These are phyloP conservation scores for Marchantia paleacea DNA, from an alignment of 225 moss, liverwort and hornwort genomes.

Conservation along the genomic window DNA sequence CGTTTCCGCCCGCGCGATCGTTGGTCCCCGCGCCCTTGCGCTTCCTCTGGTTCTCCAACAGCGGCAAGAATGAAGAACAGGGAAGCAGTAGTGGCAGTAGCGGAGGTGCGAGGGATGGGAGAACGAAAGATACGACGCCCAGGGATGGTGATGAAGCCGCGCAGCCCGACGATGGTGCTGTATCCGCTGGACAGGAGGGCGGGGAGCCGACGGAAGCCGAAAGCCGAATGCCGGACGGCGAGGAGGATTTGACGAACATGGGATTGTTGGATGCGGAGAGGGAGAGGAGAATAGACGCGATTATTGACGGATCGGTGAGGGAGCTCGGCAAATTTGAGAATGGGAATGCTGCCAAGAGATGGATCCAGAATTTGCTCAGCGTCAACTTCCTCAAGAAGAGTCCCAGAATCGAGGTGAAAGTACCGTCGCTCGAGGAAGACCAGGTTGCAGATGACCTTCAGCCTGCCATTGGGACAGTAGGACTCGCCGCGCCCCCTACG, in stretches of 20 bases:
- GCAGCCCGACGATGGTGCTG: not conserved
- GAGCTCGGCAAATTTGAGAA: conserved; percentile 28
- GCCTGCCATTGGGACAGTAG: not conserved
- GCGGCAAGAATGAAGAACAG: conserved; percentile 22
- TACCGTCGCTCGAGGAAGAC: conserved; percentile 8
- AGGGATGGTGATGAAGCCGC: conserved; percentile 1
- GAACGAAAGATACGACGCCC: not conserved
- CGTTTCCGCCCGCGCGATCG: conserved; percentile 33
- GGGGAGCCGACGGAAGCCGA: conserved; percentile 20
- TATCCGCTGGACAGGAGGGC: conserved; percentile 25
- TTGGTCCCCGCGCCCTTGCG: conserved; percentile 40
- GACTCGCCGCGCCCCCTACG: not conserved
- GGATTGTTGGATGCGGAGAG: conserved; percentile 4
- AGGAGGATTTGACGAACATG: conserved; percentile 32
- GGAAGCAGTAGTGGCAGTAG: conserved; percentile 17
- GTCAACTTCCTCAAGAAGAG: conserved; percentile 40
- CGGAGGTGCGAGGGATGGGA: conserved; percentile 8
- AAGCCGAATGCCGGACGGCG: not conserved
- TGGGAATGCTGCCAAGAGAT: conserved; percentile 26
- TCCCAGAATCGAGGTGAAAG: conserved; percentile 20
- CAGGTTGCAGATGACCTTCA: not conserved
- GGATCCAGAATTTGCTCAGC: conserved; percentile 38
- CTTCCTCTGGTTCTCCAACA: conserved; percentile 40
- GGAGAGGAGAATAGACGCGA: not conserved
- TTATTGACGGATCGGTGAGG: conserved; percentile 8